Evolutionary conservation across 78 protist genomes (phyloP), one percentile per base, ranked within the genome.

Genomic region (Mantamonas sphyraenae): DNA sequence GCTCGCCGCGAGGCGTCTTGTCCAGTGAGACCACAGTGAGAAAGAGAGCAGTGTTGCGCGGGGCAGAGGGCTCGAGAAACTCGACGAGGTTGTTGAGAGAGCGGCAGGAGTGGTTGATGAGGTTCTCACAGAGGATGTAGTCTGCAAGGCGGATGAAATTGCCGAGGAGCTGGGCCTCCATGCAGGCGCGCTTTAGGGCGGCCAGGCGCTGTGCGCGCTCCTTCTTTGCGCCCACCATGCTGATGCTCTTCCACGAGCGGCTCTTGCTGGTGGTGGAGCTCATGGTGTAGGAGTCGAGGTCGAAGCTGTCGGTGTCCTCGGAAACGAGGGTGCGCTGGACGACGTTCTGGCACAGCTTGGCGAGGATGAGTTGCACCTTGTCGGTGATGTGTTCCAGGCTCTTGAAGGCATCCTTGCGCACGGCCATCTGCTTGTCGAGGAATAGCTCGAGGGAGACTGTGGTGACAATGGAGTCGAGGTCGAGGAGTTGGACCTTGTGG

Each of bases 101-200:
- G 16, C n/a, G n/a, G n/a, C n/a, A n/a, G n/a, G n/a, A n/a, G 51
- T 58, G 43, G 47, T 35, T 17, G 28, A 73, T 10, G 64, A 75
- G 38, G 33, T 20, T 33, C 37, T 75, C 79, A 28, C 64, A 79
- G 17, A 56, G 51, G 64, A 80, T 73, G 80, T 80, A 74, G 53
- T 80, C 85, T 2, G 55, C 76, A 0, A 80, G 81, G 10, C 75
- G 79, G 43, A 80, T 68, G 45, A 80, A 64, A 8, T 14, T 0
- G 51, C 30, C 80, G 42, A 64, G 57, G 73, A 68, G 38, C 38
- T 33, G 26, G 4, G 71, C 24, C 71, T 77, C 82, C 4, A 24
- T 68, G 34, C 8, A 19, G 30, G 76, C 76, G 20, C 26, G 56
- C 31, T 39, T 38, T 9, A 77, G 26, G 40, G 57, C 73, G 9